A percentile compares a stretch with the other conserved stretches of the same genome.
phyloP scores from a whole-genome alignment of 2,329 filamentous ascomycete species.

The Diaporthe ilicicola region DNA sequence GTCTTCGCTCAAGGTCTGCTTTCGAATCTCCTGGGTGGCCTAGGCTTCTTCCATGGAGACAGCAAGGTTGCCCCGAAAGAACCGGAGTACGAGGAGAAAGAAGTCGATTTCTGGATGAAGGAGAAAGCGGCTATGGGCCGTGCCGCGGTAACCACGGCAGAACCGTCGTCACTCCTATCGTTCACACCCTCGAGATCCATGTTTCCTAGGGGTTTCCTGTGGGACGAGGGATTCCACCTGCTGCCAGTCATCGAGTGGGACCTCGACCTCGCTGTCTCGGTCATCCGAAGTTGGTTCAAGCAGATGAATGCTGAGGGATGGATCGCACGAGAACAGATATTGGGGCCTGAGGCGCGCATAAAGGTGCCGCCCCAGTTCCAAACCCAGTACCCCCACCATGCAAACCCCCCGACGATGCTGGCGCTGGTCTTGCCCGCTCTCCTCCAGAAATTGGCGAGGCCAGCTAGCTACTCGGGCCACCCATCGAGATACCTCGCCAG shows the following conservation, averaged over 20 bases:
- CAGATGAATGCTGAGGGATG: slow-evolving; percentile 95
- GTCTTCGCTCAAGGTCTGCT: slow-evolving; percentile 85
- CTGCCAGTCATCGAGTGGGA: slow-evolving; percentile 90
- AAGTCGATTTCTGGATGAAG: slow-evolving; percentile 90
- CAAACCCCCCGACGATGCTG: slow-evolving; percentile 83
- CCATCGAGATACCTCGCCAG: slow-evolving; percentile 39
- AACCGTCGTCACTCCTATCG: slow-evolving; percentile 84
- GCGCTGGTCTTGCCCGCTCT: slow-evolving; percentile 86
- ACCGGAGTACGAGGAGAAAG: slow-evolving; percentile 87
- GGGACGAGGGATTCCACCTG: slow-evolving; percentile 96
- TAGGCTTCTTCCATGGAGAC: slow-evolving; percentile 90
- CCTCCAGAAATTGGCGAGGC: slow-evolving; percentile 74
- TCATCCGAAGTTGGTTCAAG: slow-evolving; percentile 90
- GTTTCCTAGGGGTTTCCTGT: slow-evolving; percentile 91
- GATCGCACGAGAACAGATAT: slow-evolving; percentile 92
- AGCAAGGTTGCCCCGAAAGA: slow-evolving; percentile 87
- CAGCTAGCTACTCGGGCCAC: slow-evolving; percentile 69
- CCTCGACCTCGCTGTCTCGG: slow-evolving; percentile 80
- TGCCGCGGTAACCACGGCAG: slow-evolving; percentile 72
- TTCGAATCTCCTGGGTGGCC: slow-evolving; percentile 87
- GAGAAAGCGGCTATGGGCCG: slow-evolving; percentile 77
- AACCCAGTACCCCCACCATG: slow-evolving; percentile 91
- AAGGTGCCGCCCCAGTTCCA: slow-evolving; percentile 91
- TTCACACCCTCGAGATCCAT: slow-evolving; percentile 88
- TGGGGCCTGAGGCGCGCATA: slow-evolving; percentile 85